These are phyloP conservation scores for Termitomyces heimii DNA, from an alignment of 768 basidiomycete species.

Conservation along the genomic window DNA sequence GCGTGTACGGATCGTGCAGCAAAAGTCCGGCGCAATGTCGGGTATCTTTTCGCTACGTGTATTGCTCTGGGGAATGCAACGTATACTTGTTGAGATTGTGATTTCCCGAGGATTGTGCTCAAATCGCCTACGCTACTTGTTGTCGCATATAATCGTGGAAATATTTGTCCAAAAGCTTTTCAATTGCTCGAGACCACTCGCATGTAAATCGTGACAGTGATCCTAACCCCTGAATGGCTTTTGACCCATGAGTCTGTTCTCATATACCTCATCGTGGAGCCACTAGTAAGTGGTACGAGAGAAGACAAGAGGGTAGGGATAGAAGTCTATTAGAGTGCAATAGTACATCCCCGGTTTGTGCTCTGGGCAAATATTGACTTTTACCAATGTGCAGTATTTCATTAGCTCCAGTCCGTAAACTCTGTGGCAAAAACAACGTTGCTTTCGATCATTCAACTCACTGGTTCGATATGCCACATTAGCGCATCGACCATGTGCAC, in stretches of 20 bases:
- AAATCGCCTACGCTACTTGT: not conserved
- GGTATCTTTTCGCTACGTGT: not conserved
- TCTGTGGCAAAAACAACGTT: not conserved
- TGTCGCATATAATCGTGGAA: not conserved
- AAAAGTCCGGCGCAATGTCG: constrained; percentile 2
- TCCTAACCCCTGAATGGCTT: not conserved
- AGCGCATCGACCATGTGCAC: constrained; percentile 1
- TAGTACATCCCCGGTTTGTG: not conserved
- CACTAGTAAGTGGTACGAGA: not conserved
- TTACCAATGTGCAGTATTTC: not conserved
- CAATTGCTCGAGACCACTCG: not conserved
- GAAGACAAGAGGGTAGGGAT: not conserved
- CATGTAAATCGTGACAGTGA: not conserved
- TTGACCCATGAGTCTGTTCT: not conserved
- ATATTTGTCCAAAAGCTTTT: not conserved
- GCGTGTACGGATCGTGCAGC: not conserved
- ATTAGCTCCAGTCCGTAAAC: not conserved
- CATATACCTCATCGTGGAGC: not conserved
- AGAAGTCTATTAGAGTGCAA: not conserved
- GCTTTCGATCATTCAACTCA: not conserved
- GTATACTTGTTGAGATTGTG: not conserved
- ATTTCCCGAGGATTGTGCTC: not conserved
- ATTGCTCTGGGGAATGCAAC: not conserved
- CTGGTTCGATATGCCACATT: not conserved
- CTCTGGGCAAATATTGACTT: not conserved